These are phyloP conservation scores for Termitomyces sp. DNA, from an alignment of 768 basidiomycete species.

Conservation along the genomic window DNA sequence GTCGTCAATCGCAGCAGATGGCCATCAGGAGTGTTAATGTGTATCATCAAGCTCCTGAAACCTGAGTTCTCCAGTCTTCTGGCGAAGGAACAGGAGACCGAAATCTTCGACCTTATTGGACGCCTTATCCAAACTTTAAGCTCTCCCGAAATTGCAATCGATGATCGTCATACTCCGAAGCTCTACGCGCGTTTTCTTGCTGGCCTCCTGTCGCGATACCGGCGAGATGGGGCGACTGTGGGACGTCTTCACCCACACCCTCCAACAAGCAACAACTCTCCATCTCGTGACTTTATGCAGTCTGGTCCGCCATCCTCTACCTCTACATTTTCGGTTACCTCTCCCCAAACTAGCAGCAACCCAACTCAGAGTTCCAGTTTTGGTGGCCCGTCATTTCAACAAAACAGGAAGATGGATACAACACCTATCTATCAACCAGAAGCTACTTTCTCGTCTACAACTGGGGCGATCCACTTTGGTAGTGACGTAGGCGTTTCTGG, in stretches of 20 bases:
- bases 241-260: slow-evolving; percentile 49
- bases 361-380: slow-evolving; percentile 16
- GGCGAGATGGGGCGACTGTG: slow-evolving; percentile 59
- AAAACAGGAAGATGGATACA: slow-evolving; percentile 23
- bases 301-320: slow-evolving; percentile 16
- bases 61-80: slow-evolving; percentile 68
- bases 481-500: slow-evolving; percentile 31
- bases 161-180: slow-evolving; percentile 76
- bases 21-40: neutral
- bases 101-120: slow-evolving; percentile 68
- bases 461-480: slow-evolving; percentile 36
- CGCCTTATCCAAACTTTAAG: slow-evolving; percentile 67
- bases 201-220: slow-evolving; percentile 61
- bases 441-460: slow-evolving; percentile 35
- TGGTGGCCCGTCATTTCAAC: slow-evolving; percentile 10
- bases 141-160: slow-evolving; percentile 70
- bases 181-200: slow-evolving; percentile 78
- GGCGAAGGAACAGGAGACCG: slow-evolving; percentile 54
- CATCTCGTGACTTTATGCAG: slow-evolving; percentile 12
- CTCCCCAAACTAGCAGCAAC: slow-evolving; percentile 13
- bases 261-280: slow-evolving; percentile 29
- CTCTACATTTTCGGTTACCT: slow-evolving; percentile 22
- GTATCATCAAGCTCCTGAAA: slow-evolving; percentile 48
- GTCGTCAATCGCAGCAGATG: slow-evolving; percentile 5
- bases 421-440: slow-evolving; percentile 40